These are phyloP conservation scores for Echria macrotheca DNA, from an alignment of 495 filamentous ascomycete species.

Conservation along the genomic window DNA sequence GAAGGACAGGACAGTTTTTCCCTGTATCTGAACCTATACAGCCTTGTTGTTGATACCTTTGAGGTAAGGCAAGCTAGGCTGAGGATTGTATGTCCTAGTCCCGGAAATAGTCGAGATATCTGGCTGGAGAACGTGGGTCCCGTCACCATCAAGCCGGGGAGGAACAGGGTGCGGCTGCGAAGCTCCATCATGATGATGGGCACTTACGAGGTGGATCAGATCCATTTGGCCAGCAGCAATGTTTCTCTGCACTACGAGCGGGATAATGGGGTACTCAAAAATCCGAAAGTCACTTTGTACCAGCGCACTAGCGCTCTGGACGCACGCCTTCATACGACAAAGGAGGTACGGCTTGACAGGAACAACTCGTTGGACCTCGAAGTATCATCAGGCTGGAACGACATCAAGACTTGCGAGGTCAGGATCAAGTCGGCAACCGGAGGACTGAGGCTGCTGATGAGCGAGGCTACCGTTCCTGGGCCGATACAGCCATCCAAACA, in stretches of 20 bases:
- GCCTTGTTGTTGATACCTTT: constrained; percentile 67
- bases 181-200: constrained; percentile 63
- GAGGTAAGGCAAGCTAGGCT: constrained; percentile 61
- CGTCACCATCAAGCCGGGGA: constrained; percentile 48
- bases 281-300: constrained; percentile 41
- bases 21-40: constrained; percentile 62
- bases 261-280: constrained; percentile 36
- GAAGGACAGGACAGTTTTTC: constrained; percentile 73
- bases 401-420: constrained; percentile 61
- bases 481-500: constrained; percentile 52
- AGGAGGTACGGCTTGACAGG: constrained; percentile 67
- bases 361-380: constrained; percentile 70
- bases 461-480: constrained; percentile 56
- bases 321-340: constrained; percentile 41
- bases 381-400: constrained; percentile 70
- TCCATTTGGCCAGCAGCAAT: constrained; percentile 63
- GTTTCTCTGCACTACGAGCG: constrained; percentile 62
- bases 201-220: constrained; percentile 66
- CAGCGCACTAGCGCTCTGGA: constrained; percentile 45
- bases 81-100: constrained; percentile 48
- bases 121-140: constrained; percentile 51
- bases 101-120: constrained; percentile 54
- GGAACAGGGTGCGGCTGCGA: constrained; percentile 44
- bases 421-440: constrained; percentile 78
- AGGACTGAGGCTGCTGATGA: constrained; percentile 75